Evolutionary conservation across 192 early-diverging fungal genomes (phyloP), one percentile per base, ranked within the genome.

Genomic region (Umbelopsis isabellina): DNA sequence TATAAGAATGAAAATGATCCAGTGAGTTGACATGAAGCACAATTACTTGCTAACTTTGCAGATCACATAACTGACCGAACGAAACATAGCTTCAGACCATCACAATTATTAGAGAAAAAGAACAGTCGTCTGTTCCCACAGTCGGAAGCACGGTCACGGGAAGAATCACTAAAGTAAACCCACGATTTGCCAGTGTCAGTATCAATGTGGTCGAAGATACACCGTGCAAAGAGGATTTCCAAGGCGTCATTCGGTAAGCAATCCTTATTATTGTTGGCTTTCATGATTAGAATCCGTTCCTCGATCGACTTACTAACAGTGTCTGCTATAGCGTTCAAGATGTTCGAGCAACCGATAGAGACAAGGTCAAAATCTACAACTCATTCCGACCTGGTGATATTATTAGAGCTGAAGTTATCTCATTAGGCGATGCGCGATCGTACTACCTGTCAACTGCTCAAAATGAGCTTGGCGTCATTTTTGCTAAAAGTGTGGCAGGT

Each of bases 311-410:
- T 6, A 9, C 37, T 41, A 41, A 41, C 37, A 6, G 37, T 6
- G 37, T 10, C 6, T 41, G 37, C 6, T 41, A 41, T 4, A 83
- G 90, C 23, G 84, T 89, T n/a, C 95, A 97, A 81, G 96, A 98
- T 78, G 92, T 99, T 3, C 79, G 97, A 18, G 93, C 93, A 18
- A 96, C 97, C 0, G 96, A 99, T 68, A 93, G 91, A 70, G 97
- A 99, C 73, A 91, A 93, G 72, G 92, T 97, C 49, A 91, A 94
- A 78, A 95, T 99, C 71, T 89, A 92, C 78, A 84, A 86, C 46
- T 93, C 91, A 44, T 99, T 95, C 81, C 80, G 94, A 46, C 97
- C 96, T 1, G 97, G 96, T 11, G 97, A 99, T 67, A 93, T 99
- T 72, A 88, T 99, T 37, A 82, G 89, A 7, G 91, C 89, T 21